Evolutionary conservation across 306 rosid species (phyloP).

Genomic region (Potentilla sterilis): DNA sequence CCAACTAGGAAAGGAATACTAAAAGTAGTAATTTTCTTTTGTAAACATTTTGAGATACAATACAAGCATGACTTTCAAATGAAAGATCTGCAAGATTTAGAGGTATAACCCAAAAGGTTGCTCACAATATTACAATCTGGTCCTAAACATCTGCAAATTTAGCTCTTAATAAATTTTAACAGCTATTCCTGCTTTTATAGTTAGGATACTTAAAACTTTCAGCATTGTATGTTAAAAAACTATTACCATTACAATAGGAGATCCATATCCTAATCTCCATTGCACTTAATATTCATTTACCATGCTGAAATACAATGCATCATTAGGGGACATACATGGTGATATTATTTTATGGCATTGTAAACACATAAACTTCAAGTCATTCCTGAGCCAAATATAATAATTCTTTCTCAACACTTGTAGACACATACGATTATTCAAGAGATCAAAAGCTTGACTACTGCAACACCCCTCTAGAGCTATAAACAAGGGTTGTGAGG

Average conservation of each 20-base stretch:
- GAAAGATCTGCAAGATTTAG: slow-evolving; percentile 3
- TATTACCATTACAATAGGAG: not conserved
- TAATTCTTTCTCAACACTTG: not conserved
- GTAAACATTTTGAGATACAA: slow-evolving; percentile 4
- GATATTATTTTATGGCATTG: not conserved
- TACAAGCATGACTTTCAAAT: not conserved
- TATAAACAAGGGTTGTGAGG: slow-evolving; percentile 38
- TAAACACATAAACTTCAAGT: not conserved
- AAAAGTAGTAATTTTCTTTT: not conserved
- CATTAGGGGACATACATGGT: not conserved
- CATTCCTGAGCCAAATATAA: not conserved
- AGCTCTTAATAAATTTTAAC: not conserved
- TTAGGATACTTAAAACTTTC: not conserved
- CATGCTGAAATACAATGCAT: slow-evolving; percentile 1
- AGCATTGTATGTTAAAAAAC: not conserved
- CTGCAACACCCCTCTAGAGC: slow-evolving; percentile 59
- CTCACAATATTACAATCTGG: not conserved
- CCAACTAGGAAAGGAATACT: not conserved
- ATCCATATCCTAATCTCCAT: not conserved
- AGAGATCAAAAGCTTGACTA: slow-evolving; percentile 60
- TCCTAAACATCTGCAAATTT: not conserved
- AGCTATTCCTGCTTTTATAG: not conserved
- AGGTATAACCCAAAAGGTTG: not conserved
- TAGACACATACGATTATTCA: slow-evolving; percentile 54
- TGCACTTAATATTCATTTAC: not conserved